Conservation (phyloP, 2,329 filamentous ascomycete genomes). For the Pseudohalonectria lignicola region DNA sequence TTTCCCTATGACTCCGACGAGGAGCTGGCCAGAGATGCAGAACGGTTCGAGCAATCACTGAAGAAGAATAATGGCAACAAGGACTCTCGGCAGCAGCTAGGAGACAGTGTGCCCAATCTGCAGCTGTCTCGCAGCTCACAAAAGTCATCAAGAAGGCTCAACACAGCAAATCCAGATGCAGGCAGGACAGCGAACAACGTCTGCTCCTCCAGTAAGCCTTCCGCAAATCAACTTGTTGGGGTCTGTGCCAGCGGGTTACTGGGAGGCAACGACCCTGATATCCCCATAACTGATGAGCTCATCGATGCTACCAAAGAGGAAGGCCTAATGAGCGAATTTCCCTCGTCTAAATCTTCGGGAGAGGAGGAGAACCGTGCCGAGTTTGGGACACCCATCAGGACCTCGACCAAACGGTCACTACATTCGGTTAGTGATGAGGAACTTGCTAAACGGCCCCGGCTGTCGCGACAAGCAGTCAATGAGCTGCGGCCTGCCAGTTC, state of each 20-base stretch:
- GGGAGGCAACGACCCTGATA: constrained; percentile 20
- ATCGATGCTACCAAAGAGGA: constrained; percentile 27
- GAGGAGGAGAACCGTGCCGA: background rate
- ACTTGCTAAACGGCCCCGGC: constrained; percentile 4
- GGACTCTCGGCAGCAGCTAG: background rate
- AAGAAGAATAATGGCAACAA: constrained; percentile 2
- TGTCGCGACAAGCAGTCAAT: background rate
- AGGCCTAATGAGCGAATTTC: constrained; percentile 22
- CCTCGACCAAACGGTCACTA: background rate
- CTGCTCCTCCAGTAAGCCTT: too few species aligned
- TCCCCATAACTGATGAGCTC: constrained; percentile 26
- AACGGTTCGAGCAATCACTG: constrained; percentile 9
- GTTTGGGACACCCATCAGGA: background rate
- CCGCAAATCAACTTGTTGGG: constrained; percentile 19
- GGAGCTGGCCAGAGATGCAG: constrained; percentile 25
- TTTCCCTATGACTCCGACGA: constrained; percentile 43
- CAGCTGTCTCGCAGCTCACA: too few species aligned
- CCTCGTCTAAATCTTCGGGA: background rate
- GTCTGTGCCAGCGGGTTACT: constrained; percentile 30
- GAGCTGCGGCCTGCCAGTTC: background rate
- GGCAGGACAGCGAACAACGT: too few species aligned
- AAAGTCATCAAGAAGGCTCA: too few species aligned
- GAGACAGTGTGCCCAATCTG: too few species aligned
- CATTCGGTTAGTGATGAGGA: background rate
- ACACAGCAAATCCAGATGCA: too few species aligned